These are phyloP conservation scores for Candida palmyrensis DNA, from an alignment of 805 yeast species.

Conservation along the genomic window DNA sequence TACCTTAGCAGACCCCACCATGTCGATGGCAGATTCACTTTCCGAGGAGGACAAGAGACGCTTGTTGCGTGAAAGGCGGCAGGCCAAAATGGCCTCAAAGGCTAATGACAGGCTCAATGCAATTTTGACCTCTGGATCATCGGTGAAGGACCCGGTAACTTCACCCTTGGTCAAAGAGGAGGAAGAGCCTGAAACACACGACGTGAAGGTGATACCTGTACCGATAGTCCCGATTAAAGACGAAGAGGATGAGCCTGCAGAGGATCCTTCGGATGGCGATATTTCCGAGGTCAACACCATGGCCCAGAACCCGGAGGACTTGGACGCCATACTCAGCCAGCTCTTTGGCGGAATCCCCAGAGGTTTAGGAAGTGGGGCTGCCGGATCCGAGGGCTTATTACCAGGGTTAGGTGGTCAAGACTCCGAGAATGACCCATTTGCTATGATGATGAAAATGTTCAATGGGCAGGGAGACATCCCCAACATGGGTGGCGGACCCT, in stretches of 20 bases:
- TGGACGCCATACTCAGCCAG: slow-evolving; percentile 29
- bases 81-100: slow-evolving; percentile 55
- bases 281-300: slow-evolving; percentile 10
- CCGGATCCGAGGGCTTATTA: neutral
- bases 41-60: slow-evolving; percentile 55
- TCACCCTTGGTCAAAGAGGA: slow-evolving; percentile 29
- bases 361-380: slow-evolving; percentile 5
- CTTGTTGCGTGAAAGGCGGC: slow-evolving; percentile 58
- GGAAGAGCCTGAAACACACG: neutral
- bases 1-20: no score
- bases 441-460: slow-evolving; percentile 31
- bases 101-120: slow-evolving; percentile 49
- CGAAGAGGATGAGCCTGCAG: no score
- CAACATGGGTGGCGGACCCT: slow-evolving; percentile 6
- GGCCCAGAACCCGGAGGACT: slow-evolving; percentile 12
- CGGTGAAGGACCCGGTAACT: slow-evolving; percentile 27
- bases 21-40: slow-evolving; percentile 11
- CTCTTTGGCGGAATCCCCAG: slow-evolving; percentile 19
- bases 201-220: neutral
- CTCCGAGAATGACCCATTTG: slow-evolving; percentile 19
- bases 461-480: slow-evolving; percentile 5
- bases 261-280: slow-evolving; percentile 38
- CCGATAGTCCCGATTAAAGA: slow-evolving; percentile 1
- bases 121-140: slow-evolving; percentile 34
- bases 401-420: slow-evolving; percentile 4